Evolutionary conservation across 495 filamentous ascomycete species (phyloP), one percentile per base, ranked within the genome.

Genomic region (Ascobolus immersus): DNA sequence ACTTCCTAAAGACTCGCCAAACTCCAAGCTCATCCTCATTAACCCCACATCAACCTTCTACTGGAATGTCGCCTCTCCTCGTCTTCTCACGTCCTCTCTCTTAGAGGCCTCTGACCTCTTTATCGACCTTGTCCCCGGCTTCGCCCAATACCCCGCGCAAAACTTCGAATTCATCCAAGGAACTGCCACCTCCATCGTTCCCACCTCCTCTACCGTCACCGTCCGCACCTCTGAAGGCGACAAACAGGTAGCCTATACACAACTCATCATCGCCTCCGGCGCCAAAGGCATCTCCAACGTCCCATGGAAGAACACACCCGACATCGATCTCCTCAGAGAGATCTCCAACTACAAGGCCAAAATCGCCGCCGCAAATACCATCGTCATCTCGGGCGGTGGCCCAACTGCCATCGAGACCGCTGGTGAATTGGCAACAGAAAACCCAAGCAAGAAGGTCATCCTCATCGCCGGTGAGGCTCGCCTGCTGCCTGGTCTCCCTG

Each of bases 221-320:
- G 55, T 66, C 6, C 47, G 41, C 0, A 52, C 51, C 0, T 40
- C 47, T 30, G 39, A 49, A n/a, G 48, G 41, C 18, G 41, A 39
- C 12, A 24, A 34, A 17, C 44, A 45, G 23, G 40, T 67, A 21
- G 23, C 44, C 3, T 72, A 65, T 40, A 58, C 69, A 37, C 53
- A 63, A 23, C 51, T 72, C 21, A 53, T 73, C 14, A 56, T 73
- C 38, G 63, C 66, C 11, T 67, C 66, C 4, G 56, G 60, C 14
- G 52, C 51, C 12, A 52, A 44, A 28, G 41, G 50, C 11, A n/a
- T n/a, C n/a, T 44, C 51, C 10, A 41, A 48, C 14, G 50, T 58
- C 33, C 65, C 69, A 4, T 68, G 65, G 55, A 71, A 71, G 41
- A n/a, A n/a, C n/a, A n/a, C n/a, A n/a, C n/a, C n/a, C n/a, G n/a